A percentile compares a stretch with the other conserved stretches of the same genome.
phyloP scores from a whole-genome alignment of 2,329 filamentous ascomycete species.

The Aureobasidium vineae region DNA sequence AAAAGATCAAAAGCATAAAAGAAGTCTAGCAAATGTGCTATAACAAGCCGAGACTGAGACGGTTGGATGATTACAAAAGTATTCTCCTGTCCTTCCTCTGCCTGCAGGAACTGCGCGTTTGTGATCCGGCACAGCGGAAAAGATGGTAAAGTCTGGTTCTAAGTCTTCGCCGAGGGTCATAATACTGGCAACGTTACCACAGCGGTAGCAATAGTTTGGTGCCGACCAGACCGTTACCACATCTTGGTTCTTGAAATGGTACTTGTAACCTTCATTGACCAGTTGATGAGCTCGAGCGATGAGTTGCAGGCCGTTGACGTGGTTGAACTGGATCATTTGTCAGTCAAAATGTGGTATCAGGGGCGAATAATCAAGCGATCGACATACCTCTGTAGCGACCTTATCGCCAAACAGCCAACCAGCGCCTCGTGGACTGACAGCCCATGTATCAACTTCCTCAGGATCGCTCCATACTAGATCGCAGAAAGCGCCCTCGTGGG shows the following conservation, averaged over 20 bases:
- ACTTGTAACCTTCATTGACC: constrained; percentile 79
- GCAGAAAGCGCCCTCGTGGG: constrained; percentile 97
- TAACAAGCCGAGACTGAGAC: not conserved
- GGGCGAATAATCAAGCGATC: not conserved
- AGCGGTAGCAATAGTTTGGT: constrained; percentile 95
- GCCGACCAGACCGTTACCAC: constrained; percentile 87
- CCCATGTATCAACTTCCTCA: constrained; percentile 80
- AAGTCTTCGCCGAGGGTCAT: constrained; percentile 87
- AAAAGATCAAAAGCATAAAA: constrained; percentile 1
- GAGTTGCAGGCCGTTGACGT: constrained; percentile 69
- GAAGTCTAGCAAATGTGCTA: not conserved
- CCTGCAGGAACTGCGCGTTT: constrained; percentile 74
- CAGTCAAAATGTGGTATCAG: constrained; percentile 17
- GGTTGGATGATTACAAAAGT: constrained; percentile 46
- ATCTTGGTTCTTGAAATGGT: constrained; percentile 92
- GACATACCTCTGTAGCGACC: constrained; percentile 61
- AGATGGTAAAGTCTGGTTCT: constrained; percentile 88
- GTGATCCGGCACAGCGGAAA: constrained; percentile 84
- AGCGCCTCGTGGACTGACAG: constrained; percentile 63
- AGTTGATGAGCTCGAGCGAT: constrained; percentile 73
- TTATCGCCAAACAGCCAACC: constrained; percentile 70
- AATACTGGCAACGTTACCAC: constrained; percentile 83
- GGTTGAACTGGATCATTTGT: constrained; percentile 58
- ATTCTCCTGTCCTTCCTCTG: constrained; percentile 50
- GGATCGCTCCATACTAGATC: constrained; percentile 98